phyloP scores from a whole-genome alignment of 805 yeast species.

The Metschnikowia baotianmanensis region DNA sequence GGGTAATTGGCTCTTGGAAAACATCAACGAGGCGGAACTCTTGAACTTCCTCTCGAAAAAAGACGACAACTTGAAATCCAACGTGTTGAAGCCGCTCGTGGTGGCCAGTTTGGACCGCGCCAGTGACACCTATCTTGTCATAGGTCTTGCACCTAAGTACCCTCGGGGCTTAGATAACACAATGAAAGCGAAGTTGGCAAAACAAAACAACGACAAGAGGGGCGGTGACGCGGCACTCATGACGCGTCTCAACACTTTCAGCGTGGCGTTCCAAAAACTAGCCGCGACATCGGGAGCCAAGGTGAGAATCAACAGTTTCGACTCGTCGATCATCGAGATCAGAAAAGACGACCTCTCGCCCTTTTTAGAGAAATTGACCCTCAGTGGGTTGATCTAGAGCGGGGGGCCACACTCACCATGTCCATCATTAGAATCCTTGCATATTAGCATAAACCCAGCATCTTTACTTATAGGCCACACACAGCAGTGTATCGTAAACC shows the following conservation, averaged over 20 bases:
- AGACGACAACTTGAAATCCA: constrained; percentile 25
- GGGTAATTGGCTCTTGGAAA: constrained; percentile 89
- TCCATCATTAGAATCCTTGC: neutral
- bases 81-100: constrained; percentile 68
- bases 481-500: no score
- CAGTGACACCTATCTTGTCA: constrained; percentile 77
- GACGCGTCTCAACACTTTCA: constrained; percentile 71
- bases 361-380: constrained; percentile 78
- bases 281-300: constrained; percentile 83
- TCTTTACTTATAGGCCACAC: no score
- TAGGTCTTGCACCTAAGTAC: constrained; percentile 84
- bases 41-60: constrained; percentile 26
- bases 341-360: constrained; percentile 84
- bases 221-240: constrained; percentile 38
- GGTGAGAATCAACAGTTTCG: constrained; percentile 90
- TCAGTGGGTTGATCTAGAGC: constrained; percentile 53
- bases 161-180: constrained; percentile 47
- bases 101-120: constrained; percentile 75
- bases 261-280: constrained; percentile 86
- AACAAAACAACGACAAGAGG: constrained; percentile 15
- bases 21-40: constrained; percentile 74
- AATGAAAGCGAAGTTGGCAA: constrained; percentile 31
- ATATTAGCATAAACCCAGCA: neutral
- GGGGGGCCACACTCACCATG: neutral
- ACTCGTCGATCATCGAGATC: constrained; percentile 88